Evolutionary conservation across 208 protist genomes (phyloP), one percentile per base, ranked within the genome.

Genomic region (Leishmania lainsoni): DNA sequence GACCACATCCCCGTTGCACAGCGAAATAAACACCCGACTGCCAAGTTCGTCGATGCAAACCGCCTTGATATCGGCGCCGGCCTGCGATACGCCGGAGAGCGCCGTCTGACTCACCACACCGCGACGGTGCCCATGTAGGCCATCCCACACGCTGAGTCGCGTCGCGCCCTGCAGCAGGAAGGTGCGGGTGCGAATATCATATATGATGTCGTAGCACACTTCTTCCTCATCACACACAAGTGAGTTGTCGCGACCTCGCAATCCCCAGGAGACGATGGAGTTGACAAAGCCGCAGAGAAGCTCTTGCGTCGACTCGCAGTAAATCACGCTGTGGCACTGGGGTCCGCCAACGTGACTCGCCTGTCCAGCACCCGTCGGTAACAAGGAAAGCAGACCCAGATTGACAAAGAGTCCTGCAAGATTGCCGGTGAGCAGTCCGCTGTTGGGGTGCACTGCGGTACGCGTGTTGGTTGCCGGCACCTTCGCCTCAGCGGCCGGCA

Each of bases 151-250:
- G 63, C 87, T 89, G 12, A 93, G 80, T 51, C 90, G 87, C 29
- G 91, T 91, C 5, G 93, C 78, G 48, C 93, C 84, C n/a, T 90
- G 90, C n/a, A 94, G 75, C 45, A 96, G 61, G 68, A 96, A 91
- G 0, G 83, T 76, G 32, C 83, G 78, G 14, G 85, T 83, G 29
- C 87, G 86, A 42, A 85, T 78, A 71, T 91, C 87, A 78, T 91
- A 92, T 51, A 85, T 66, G 2, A 87, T 61, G 56, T 86, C 72
- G 14, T 83, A 69, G 82, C 82, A 86, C 51, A 92, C 84, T 32
- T 87, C 69, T 26, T 94, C 89, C 35, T 81, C 59, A 69, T 96
- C 93, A 32, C 87, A 90, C 80, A 88, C 58, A 9, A 52, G 61
- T 51, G 76, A 75, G 71, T 91, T 85, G 6, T 73, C 61, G 35